Evolutionary conservation across 768 basidiomycete species (phyloP), one percentile per base, ranked within the genome.

Genomic region (Termitomyces sp.): DNA sequence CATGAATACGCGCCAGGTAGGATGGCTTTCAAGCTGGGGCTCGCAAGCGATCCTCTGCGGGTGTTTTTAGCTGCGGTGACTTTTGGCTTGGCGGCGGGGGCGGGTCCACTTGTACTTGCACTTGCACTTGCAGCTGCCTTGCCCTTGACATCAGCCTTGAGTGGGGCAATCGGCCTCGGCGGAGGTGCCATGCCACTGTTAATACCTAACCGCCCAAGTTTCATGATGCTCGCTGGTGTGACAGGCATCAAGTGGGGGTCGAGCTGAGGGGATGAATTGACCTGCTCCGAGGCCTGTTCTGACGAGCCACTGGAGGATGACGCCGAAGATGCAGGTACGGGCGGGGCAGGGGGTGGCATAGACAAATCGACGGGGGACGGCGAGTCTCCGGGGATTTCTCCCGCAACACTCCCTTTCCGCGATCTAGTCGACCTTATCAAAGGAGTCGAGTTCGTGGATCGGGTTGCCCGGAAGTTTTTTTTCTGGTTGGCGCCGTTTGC

Each of bases 211-310:
- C 83, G 76, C 3, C 88, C 87, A 7, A 98, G 79, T 65, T 96
- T 96, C 92, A 98, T 93, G 69, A 98, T 90, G 60, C 87, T 91
- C 0, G 93, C 90, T 0, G 96, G 96, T 0, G 96, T 97, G 48
- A 94, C 92, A 7, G 96, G 96, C 5, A 79, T 84, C 63, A 87
- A 71, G 62, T 77, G 79, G 2, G 64, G 63, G 32, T 67, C 67
- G 22, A 67, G 57, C 15, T 65, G 59, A 20, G 65, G 67, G 18
- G 71, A 65, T 33, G 68, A 28, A 7, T 61, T 69, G 7, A 56
- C 32, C 36, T 44, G 42, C 50, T 60, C 61, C 15, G 59, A 59
- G 36, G 54, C 48, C 33, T 13, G 55, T 13, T 22, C 56, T 18
- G 33, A 33, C 20, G 56, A 57, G 18, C 40, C 53, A 40, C 56